Conservation (phyloP, 257 asterid genomes). For the Fraxinus cuspidata region DNA sequence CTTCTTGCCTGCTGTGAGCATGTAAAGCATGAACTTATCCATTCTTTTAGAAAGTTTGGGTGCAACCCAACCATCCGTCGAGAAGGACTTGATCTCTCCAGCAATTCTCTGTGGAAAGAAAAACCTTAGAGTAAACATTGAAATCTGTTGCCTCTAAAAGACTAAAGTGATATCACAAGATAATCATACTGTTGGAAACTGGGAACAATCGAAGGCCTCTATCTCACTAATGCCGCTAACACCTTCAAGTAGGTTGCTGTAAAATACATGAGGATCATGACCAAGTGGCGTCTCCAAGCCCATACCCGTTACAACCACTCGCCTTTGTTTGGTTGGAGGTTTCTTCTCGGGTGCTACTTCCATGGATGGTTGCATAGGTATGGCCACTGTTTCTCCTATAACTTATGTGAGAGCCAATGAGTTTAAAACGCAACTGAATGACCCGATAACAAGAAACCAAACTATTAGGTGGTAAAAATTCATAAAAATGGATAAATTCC, state of each 20-base stretch:
- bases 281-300: constrained; percentile 91
- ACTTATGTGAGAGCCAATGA: constrained; percentile 21
- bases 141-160: constrained; percentile 22
- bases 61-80: constrained; percentile 91
- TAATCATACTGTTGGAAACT: constrained; percentile 77
- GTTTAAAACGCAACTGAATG: constrained; percentile 1
- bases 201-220: constrained; percentile 88
- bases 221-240: constrained; percentile 88
- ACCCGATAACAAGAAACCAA: constrained; percentile 4
- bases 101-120: constrained; percentile 75
- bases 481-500: constrained; percentile 12
- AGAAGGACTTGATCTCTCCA: constrained; percentile 91
- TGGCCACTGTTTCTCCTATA: constrained; percentile 59
- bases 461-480: constrained; percentile 5
- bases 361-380: constrained; percentile 52
- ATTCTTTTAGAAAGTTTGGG: constrained; percentile 90
- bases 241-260: constrained; percentile 84
- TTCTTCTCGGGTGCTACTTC: constrained; percentile 55
- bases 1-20: constrained; percentile 95
- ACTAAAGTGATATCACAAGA: constrained; percentile 18
- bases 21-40: constrained; percentile 97
- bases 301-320: constrained; percentile 98
- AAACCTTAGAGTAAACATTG: constrained; percentile 27
- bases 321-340: constrained; percentile 63
- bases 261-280: constrained; percentile 71